Percentiles rank a stretch among this genome's conserved stretches.
phyloP scores from a whole-genome alignment of 352 stramenopile genomes.

The Phytopythium chamaehyphon region DNA sequence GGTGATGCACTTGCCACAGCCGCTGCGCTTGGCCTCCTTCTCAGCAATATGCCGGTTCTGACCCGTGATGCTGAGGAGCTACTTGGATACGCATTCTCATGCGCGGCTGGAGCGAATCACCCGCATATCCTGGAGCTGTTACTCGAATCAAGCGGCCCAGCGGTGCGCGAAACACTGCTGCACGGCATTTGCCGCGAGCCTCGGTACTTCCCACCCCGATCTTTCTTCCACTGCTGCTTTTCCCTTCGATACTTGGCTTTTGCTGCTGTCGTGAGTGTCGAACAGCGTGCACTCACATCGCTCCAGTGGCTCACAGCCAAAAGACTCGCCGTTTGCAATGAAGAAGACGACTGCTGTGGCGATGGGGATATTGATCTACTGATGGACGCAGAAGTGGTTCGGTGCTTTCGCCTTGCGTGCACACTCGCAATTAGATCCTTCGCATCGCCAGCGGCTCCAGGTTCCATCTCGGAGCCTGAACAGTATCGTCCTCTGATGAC shows the following conservation, averaged over 20 bases:
- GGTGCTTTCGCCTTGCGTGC: conserved; percentile 30
- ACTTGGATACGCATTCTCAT: conserved; percentile 15
- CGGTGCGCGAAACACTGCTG: conserved; percentile 13
- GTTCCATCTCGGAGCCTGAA: conserved; percentile 12
- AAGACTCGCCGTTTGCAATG: neutral
- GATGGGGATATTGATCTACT: conserved; percentile 12
- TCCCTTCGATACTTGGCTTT: conserved; percentile 40
- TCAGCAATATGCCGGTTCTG: neutral
- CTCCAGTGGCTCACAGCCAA: conserved; percentile 23
- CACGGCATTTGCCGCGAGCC: conserved; percentile 32
- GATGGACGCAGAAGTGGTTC: conserved; percentile 30
- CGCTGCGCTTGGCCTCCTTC: neutral
- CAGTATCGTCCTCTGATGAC: conserved; percentile 36
- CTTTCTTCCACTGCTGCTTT: conserved; percentile 25
- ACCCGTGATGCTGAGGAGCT: conserved; percentile 12
- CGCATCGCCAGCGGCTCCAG: neutral
- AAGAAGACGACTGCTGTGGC: neutral
- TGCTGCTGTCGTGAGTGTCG: conserved; percentile 32
- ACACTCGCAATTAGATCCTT: conserved; percentile 24
- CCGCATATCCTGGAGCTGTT: conserved; percentile 9
- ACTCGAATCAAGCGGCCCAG: conserved; percentile 1
- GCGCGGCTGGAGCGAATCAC: conserved; percentile 9
- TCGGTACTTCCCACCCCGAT: conserved; percentile 22
- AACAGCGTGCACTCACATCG: conserved; percentile 30
- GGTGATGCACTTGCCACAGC: neutral